Base-by-base conservation (phyloP, 2,329 filamentous ascomycete species). In the Decorospora gaudefroyi region DNA sequence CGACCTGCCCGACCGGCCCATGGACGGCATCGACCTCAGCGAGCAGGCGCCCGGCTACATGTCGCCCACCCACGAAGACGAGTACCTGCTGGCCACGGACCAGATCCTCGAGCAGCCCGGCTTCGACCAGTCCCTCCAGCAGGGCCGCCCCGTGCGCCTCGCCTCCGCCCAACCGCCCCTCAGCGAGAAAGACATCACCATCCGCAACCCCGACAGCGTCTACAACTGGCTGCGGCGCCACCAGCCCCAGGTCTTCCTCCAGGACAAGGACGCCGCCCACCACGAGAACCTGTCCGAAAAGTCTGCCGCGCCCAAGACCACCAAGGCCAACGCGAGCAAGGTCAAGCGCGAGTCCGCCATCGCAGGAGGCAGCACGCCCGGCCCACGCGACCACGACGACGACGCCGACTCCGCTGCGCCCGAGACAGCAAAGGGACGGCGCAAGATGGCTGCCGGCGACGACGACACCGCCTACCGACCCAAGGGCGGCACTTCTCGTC, bases 151-250 rank as follows among this genome's bases (percentile, higher is more conserved):
- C 48, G 57, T 64, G 67, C 57, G 62, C 70, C 61, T 60, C 45
- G 44, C 65, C 28, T 75, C 71, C 59, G 72, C 61, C 55, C 69
- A 67, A 50, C 57, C 64, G 43, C 73, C 69, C 27, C 65, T 76
- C 44, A 65, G 68, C 43, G 72, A 75, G 62, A 72, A 76, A 45
- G 75, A 82, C 38, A 69, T 77, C 29, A 78, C 83, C 42, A 71
- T 90, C 16, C 81, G 81, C 37, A 97, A 97, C 67, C 90, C 91
- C 0, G 88, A 90, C 28, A 95, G 88, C 46, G 91, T 96, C 3
- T 95, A 95, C 74, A 96, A 95, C 70, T 99, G 93, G 93, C 81
- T 99, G 9, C 82, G 89, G 51, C 85, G 89, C 65, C 80, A 96
- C 70, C 85, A 89, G 46, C 88, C 90, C 3, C 85, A 92, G 68